Evolutionary conservation across 2,329 filamentous ascomycete species (phyloP).

Genomic region (Claviceps sp.): DNA sequence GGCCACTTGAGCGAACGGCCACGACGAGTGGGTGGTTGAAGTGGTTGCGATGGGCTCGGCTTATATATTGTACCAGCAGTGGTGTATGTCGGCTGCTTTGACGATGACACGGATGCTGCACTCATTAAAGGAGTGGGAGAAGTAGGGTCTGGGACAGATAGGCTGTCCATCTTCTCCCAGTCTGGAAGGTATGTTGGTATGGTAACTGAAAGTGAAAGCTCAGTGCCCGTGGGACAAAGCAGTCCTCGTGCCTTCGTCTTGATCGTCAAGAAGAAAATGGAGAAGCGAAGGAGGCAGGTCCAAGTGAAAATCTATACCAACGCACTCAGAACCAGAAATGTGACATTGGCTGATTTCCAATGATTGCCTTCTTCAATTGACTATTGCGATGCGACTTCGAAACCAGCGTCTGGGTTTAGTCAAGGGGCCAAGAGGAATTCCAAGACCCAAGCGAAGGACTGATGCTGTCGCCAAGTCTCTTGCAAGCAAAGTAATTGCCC

Average conservation of each 20-base stretch:
- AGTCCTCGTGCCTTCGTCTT: slow-evolving; percentile 5
- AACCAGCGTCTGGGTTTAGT: not conserved
- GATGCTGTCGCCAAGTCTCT: not conserved
- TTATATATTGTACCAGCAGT: slow-evolving; percentile 45
- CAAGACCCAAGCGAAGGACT: not conserved
- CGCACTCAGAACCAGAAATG: not conserved
- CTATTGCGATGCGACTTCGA: not conserved
- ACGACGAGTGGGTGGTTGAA: slow-evolving; percentile 38
- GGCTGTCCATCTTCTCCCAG: slow-evolving; percentile 17
- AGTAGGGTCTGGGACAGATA: slow-evolving; percentile 12
- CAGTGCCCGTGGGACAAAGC: not conserved
- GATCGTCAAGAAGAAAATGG: slow-evolving; percentile 6
- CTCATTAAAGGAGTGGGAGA: slow-evolving; percentile 12
- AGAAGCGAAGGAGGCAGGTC: slow-evolving; percentile 17
- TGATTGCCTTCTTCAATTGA: slow-evolving; percentile 8
- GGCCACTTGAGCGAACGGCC: slow-evolving; percentile 32
- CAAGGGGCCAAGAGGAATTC: not conserved
- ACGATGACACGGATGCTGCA: slow-evolving; percentile 9
- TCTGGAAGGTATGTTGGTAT: not conserved
- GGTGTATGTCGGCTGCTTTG: slow-evolving; percentile 33
- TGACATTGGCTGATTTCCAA: not conserved
- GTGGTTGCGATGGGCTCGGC: slow-evolving; percentile 28
- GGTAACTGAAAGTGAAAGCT: not conserved
- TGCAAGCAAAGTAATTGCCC: not conserved
- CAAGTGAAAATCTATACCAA: slow-evolving; percentile 12